Percentiles rank a stretch among this genome's conserved stretches.
phyloP scores from a whole-genome alignment of 495 filamentous ascomycete genomes.

The Lophiostoma macrostomum region DNA sequence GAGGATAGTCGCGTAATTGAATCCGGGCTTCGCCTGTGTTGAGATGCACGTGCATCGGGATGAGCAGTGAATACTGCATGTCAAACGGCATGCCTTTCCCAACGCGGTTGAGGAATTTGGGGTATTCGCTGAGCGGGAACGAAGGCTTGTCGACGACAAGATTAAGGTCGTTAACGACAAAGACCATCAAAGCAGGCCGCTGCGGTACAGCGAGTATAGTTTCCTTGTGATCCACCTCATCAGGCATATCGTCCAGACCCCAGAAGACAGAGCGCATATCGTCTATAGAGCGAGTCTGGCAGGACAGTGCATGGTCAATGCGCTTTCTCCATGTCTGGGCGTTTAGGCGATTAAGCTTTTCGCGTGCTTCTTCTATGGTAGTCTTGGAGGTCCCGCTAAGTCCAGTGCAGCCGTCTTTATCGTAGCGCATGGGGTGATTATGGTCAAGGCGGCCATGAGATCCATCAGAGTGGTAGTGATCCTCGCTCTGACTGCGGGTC shows the following conservation, averaged over 20 bases:
- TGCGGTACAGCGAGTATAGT: slow-evolving; percentile 83
- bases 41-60: slow-evolving; percentile 86
- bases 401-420: slow-evolving; percentile 68
- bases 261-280: slow-evolving; percentile 79
- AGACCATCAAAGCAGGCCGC: slow-evolving; percentile 77
- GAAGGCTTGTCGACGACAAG: slow-evolving; percentile 88
- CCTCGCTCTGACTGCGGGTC: too few relatives aligned
- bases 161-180: slow-evolving; percentile 79
- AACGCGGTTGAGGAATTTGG: slow-evolving; percentile 77
- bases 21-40: slow-evolving; percentile 88
- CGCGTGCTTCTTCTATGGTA: slow-evolving; percentile 68
- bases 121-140: slow-evolving; percentile 76
- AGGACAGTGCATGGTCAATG: slow-evolving; percentile 71
- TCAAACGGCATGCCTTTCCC: slow-evolving; percentile 94
- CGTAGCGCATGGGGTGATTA: slow-evolving; percentile 64
- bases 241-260: slow-evolving; percentile 75
- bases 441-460: slow-evolving; percentile 40
- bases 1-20: slow-evolving; percentile 84
- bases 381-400: slow-evolving; percentile 68
- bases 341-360: slow-evolving; percentile 74
- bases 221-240: slow-evolving; percentile 78
- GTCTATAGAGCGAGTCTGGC: slow-evolving; percentile 69
- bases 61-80: slow-evolving; percentile 81
- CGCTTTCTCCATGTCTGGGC: slow-evolving; percentile 88
- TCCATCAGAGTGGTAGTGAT: too few relatives aligned